Percentiles rank a stretch among this genome's conserved stretches.
Evolutionary conservation across 73 alveolate species (phyloP).

Genomic region (Halteria grandinella): DNA sequence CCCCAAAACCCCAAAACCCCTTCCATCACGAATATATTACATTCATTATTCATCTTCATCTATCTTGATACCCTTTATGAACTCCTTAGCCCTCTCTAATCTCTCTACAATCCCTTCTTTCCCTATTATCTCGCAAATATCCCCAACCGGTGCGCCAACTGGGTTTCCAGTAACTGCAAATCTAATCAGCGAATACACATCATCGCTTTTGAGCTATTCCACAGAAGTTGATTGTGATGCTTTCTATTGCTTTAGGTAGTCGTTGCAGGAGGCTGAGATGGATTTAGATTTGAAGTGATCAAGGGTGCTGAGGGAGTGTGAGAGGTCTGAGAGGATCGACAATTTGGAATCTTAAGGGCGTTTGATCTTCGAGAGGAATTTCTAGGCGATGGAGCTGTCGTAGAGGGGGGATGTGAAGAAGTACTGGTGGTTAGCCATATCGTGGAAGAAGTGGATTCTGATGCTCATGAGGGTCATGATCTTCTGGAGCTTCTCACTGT

Average conservation of each 20-base stretch:
- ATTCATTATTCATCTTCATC: neutral
- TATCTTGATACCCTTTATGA: neutral
- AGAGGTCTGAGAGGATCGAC: conserved; percentile 33
- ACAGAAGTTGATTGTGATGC: too few species aligned
- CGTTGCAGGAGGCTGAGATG: too few species aligned
- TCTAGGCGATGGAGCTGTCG: conserved; percentile 28
- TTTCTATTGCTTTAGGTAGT: too few species aligned
- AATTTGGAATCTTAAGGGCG: conserved; percentile 19
- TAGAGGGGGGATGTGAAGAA: conserved; percentile 63
- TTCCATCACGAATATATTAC: too few species aligned
- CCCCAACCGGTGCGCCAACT: conserved; percentile 71
- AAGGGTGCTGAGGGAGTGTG: too few species aligned
- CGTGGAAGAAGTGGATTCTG: conserved; percentile 61
- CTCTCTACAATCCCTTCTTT: conserved; percentile 35
- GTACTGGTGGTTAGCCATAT: conserved; percentile 52
- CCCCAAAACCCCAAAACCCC: too few species aligned
- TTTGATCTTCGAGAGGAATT: conserved; percentile 9
- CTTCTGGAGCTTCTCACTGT: conserved; percentile 15
- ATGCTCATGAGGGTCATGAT: conserved; percentile 59
- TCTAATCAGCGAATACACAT: conserved; percentile 64
- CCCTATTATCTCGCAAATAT: conserved; percentile 59
- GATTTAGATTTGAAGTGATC: too few species aligned
- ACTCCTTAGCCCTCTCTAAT: neutral
- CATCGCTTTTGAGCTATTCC: too few species aligned
- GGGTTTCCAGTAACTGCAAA: conserved; percentile 59